Base-by-base conservation (phyloP, 768 basidiomycete genomes). In the Plicaturopsis crispa region DNA sequence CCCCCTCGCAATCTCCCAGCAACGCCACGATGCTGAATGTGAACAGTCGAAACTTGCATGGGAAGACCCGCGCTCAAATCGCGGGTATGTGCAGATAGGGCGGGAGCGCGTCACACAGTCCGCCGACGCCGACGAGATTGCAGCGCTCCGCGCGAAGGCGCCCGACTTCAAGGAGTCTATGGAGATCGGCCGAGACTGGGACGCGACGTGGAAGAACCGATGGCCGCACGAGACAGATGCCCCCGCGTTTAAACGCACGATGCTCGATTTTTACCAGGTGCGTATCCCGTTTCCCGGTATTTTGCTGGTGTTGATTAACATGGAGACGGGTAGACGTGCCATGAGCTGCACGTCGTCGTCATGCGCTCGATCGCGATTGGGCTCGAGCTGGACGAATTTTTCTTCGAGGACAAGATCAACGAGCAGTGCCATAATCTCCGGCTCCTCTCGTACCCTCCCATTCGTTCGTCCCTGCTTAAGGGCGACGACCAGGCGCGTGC, bases 111-210 rank as follows among this genome's bases (percentile, higher is more conserved):
- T 87, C 20, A 85, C 84, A 0, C 82, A 84, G 44, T 79, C 80
- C 18, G 63, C 70, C 22, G 75, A 87, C 56, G 69, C 76, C 7
- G 58, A 66, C 13, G 86, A 88, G 60, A 90, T 92, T 47, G 80
- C 78, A 32, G 57, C 68, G 31, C 62, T 91, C 16, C 78, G 89
- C n/a, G 65, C 62, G 41, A 78, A 75, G 42, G 78, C 88, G 0
- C 88, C 89, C 0, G 88, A 89, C 53, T 77, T 61, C 60, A 88
- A 89, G 57, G 88, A 92, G 57, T 67, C 77, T 6, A 88, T 92
- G 79, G 89, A 93, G 56, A 90, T 93, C 32, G 88, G 90, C 21
- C 71, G 83, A 18, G 87, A 93, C 41, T 84, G 82, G 77, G 86
- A 85, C 47, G 63, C 70, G 12, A 67, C 60, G 26, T 87, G 81